These are phyloP conservation scores for Quercus aquifolioides DNA, from an alignment of 306 rosid species.

Conservation along the genomic window DNA sequence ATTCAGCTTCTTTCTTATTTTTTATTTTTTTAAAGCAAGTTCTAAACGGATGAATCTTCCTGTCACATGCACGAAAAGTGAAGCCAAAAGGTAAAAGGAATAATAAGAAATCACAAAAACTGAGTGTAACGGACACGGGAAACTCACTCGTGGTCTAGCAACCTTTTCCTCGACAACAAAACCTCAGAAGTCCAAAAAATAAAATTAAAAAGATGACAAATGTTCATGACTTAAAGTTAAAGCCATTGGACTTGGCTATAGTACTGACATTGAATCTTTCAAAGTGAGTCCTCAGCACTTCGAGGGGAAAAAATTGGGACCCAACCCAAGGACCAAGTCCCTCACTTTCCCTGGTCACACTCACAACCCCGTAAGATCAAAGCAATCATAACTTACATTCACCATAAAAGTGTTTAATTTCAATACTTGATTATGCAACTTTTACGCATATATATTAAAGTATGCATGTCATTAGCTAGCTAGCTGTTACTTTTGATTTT, in stretches of 20 bases:
- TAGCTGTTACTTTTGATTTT: background rate
- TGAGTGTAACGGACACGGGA: constrained; percentile 23
- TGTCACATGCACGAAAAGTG: background rate
- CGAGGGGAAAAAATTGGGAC: background rate
- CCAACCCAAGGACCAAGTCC: background rate
- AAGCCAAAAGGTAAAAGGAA: background rate
- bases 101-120: too few species aligned
- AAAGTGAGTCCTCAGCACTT: background rate
- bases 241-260: constrained; percentile 14
- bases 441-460: too few species aligned
- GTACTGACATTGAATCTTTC: background rate
- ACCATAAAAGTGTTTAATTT: background rate
- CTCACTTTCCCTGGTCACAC: constrained; percentile 1
- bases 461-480: background rate
- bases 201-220: constrained; percentile 16
- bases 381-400: background rate
- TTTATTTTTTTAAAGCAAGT: background rate
- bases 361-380: background rate
- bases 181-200: constrained; percentile 23
- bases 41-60: background rate
- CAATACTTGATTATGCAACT: background rate
- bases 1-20: too few species aligned
- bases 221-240: constrained; percentile 19
- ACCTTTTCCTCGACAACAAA: constrained; percentile 24
- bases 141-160: constrained; percentile 23